A percentile compares a stretch with the other conserved stretches of the same genome.
These are phyloP conservation scores for Elongisporangium anandrum DNA, from an alignment of 352 stramenopile species.

Conservation along the genomic window DNA sequence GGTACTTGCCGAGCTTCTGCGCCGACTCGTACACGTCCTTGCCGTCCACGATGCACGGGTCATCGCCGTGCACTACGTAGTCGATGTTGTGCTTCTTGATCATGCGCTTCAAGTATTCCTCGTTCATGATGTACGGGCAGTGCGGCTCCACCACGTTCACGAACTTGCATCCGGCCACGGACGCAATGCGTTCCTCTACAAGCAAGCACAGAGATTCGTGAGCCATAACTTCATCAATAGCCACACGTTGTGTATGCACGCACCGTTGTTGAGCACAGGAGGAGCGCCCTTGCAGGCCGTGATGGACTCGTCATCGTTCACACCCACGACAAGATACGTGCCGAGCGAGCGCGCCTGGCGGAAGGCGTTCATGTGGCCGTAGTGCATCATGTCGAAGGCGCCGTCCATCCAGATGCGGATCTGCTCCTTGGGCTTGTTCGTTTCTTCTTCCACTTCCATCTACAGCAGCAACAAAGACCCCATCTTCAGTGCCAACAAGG, in stretches of 20 bases:
- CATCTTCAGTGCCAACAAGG: constrained; percentile 8
- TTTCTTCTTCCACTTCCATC: constrained; percentile 81
- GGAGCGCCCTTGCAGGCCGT: constrained; percentile 93
- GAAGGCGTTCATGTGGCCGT: constrained; percentile 99
- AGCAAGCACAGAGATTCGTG: not conserved
- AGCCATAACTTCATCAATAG: not conserved
- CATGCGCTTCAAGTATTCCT: constrained; percentile 97
- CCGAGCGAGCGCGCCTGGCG: constrained; percentile 93
- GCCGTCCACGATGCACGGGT: constrained; percentile 98
- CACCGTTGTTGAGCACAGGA: constrained; percentile 94
- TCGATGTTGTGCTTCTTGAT: constrained; percentile 98
- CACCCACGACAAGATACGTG: constrained; percentile 97
- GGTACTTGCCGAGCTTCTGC: constrained; percentile 95
- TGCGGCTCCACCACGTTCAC: constrained; percentile 97
- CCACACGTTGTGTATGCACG: not conserved
- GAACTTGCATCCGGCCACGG: constrained; percentile 97
- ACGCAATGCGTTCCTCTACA: constrained; percentile 91
- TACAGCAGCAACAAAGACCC: constrained; percentile 10
- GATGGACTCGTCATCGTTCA: constrained; percentile 98
- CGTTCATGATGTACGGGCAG: constrained; percentile 99
- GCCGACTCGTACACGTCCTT: constrained; percentile 98
- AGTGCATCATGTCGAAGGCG: constrained; percentile 99
- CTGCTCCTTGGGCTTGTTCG: constrained; percentile 70
- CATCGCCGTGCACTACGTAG: constrained; percentile 98
- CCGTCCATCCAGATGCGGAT: constrained; percentile 99